A percentile compares a stretch with the other conserved stretches of the same genome.
These are phyloP conservation scores for Globisporangium perplexum DNA, from an alignment of 352 stramenopile genomes.

Conservation along the genomic window DNA sequence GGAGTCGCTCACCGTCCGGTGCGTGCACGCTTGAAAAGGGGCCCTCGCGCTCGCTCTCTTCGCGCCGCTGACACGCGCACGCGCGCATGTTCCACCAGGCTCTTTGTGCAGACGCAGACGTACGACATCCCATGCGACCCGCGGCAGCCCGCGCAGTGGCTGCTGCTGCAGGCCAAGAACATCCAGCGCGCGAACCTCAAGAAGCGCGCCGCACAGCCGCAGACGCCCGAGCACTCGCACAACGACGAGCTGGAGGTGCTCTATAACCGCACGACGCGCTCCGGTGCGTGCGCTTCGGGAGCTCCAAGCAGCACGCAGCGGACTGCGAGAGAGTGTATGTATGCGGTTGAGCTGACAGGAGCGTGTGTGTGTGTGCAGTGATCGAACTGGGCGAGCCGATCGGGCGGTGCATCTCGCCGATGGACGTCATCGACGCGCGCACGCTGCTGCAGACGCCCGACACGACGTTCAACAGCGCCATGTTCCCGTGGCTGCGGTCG, in stretches of 20 bases:
- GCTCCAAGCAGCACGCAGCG: too few relatives aligned
- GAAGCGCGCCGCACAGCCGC: conserved; percentile 9
- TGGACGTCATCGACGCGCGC: conserved; percentile 75
- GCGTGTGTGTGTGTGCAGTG: conserved; percentile 18
- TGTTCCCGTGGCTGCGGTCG: conserved; percentile 75
- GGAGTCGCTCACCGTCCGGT: not conserved
- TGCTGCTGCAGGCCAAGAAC: conserved; percentile 70
- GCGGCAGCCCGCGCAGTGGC: conserved; percentile 60
- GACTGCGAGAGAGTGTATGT: not conserved
- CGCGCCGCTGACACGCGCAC: not conserved
- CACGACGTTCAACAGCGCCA: conserved; percentile 48
- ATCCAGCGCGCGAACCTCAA: conserved; percentile 63
- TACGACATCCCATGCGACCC: conserved; percentile 82
- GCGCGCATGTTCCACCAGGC: conserved; percentile 24
- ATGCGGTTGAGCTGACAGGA: too few relatives aligned
- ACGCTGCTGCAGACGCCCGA: conserved; percentile 65
- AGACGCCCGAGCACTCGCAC: conserved; percentile 3
- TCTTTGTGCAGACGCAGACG: conserved; percentile 77
- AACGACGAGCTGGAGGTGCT: conserved; percentile 74
- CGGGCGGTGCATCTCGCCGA: conserved; percentile 49
- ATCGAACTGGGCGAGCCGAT: conserved; percentile 68
- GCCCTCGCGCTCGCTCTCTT: not conserved
- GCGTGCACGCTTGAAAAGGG: not conserved
- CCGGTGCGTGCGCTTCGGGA: conserved; percentile 16
- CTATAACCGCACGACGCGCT: conserved; percentile 67